Percentiles rank a stretch among this genome's conserved stretches.
Evolutionary conservation across 1,139 yeast genomes (phyloP).

Genomic region (Kurtzmaniella quercitrusa): DNA sequence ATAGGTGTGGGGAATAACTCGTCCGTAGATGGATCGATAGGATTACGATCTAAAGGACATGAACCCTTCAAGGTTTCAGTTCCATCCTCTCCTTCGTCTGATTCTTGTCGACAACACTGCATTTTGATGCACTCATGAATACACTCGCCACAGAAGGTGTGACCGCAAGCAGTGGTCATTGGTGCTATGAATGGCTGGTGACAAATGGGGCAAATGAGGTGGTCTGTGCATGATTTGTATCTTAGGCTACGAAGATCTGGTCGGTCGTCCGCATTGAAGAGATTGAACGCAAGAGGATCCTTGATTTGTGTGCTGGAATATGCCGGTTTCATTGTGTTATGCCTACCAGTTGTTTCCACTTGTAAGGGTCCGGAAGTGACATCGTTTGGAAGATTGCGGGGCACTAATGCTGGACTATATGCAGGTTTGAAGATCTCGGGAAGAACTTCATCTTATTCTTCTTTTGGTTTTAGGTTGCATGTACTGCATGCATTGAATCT

Average conservation of each 20-base stretch:
- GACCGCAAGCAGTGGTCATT: slow-evolving; percentile 55
- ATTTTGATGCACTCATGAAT: slow-evolving; percentile 44
- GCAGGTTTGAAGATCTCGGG: not conserved
- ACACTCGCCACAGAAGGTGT: slow-evolving; percentile 54
- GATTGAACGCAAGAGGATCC: slow-evolving; percentile 17
- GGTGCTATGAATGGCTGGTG: slow-evolving; percentile 55
- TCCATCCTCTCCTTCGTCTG: not conserved
- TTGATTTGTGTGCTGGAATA: slow-evolving; percentile 9
- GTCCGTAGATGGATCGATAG: slow-evolving; percentile 34
- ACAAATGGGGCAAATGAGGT: slow-evolving; percentile 55
- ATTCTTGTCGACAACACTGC: slow-evolving; percentile 9
- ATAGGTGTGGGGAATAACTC: slow-evolving; percentile 62
- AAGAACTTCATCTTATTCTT: too few relatives aligned
- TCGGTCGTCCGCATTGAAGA: slow-evolving; percentile 12
- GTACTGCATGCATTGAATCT: too few relatives aligned
- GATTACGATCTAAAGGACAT: slow-evolving; percentile 65
- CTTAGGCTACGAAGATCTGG: slow-evolving; percentile 34
- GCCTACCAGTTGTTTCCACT: not conserved
- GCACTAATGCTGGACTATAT: too few relatives aligned
- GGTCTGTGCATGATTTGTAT: slow-evolving; percentile 43
- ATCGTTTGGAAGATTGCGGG: not conserved
- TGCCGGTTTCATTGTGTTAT: not conserved
- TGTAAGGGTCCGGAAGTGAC: not conserved
- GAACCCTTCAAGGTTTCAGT: slow-evolving; percentile 23
- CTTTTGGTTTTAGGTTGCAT: not conserved